Base-by-base conservation (phyloP, 176 grass and related monocot genomes). In the Saccharum spontaneum region DNA sequence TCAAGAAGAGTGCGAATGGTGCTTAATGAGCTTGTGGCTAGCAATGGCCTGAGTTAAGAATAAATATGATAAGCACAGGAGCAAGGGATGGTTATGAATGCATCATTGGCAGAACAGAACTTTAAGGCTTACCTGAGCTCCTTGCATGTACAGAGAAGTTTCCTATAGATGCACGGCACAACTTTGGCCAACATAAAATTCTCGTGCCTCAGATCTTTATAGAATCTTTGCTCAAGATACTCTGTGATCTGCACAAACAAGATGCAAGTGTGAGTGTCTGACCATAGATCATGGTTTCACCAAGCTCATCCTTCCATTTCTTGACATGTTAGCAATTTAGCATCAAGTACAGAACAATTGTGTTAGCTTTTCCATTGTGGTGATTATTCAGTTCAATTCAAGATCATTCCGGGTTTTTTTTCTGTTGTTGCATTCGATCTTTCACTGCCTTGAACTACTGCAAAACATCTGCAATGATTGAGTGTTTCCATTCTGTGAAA, bases 141-240 rank as follows among this genome's bases (percentile, higher is more conserved):
- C 78, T 94, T 94, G 87, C 97, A 99, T 84, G 93, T 92, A 89
- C 91, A 86, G 38, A 99, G 84, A 69, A 99, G 37, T 79, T 86
- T 99, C 86, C 91, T 88, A 73, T 99, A 99, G 24, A 99, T 90
- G 65, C 82, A 90, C 46, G 97, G 93, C 14, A 96, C 91, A 82
- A 94, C 93, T 90, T 89, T 99, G 82, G 90, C 97, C 64, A 92
- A 52, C 61, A 72, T 91, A 41, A 94, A 89, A 81, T 89, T 89
- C 11, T 85, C 97, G 76, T 92, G 89, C 63, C 93, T 87, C 86
- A 99, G 89, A 87, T 99, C 93, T 88, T 99, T 99, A 67, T 92
- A 99, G 63, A 79, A 99, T 84, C 92, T 96, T 81, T 91, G 93
- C 48, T 99, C 97, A 78, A 99, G 86, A 84, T 88, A 88, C 67